phyloP scores from a whole-genome alignment of 192 early-diverging fungal genomes.

The Spizellomyces sp. region DNA sequence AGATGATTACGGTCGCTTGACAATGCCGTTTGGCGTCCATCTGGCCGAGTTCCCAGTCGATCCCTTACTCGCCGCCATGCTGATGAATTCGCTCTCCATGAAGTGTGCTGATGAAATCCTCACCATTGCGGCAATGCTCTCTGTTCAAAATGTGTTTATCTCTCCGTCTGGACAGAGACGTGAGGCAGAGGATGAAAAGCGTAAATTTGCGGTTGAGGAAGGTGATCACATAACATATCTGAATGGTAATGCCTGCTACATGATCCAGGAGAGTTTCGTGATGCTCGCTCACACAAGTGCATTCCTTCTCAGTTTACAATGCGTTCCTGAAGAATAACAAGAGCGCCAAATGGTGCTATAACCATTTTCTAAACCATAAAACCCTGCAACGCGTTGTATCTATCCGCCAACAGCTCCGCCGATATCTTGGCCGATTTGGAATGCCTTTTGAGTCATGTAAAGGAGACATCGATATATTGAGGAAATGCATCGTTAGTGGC shows the following conservation, averaged over 20 bases:
- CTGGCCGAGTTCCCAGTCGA: slow-evolving; percentile 80
- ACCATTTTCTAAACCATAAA: slow-evolving; percentile 69
- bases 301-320: slow-evolving; percentile 40
- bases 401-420: slow-evolving; percentile 40
- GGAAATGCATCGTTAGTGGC: slow-evolving; percentile 72
- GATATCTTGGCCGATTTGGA: slow-evolving; percentile 58
- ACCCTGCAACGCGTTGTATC: slow-evolving; percentile 43
- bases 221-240: slow-evolving; percentile 56
- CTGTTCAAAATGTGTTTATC: slow-evolving; percentile 62
- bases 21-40: slow-evolving; percentile 69
- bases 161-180: slow-evolving; percentile 30
- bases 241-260: slow-evolving; percentile 12
- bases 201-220: slow-evolving; percentile 76
- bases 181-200: slow-evolving; percentile 57
- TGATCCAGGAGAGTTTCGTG: slow-evolving; percentile 1
- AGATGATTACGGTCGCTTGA: slow-evolving; percentile 69
- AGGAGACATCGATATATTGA: slow-evolving; percentile 51
- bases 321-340: slow-evolving; percentile 49
- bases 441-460: slow-evolving; percentile 35
- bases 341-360: slow-evolving; percentile 49
- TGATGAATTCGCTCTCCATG: slow-evolving; percentile 51
- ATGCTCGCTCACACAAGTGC: slow-evolving; percentile 6
- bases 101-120: slow-evolving; percentile 74
- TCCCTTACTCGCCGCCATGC: slow-evolving; percentile 67
- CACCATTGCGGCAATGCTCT: slow-evolving; percentile 78